These are phyloP conservation scores for Suillus placidus DNA, from an alignment of 768 basidiomycete species.

Conservation along the genomic window DNA sequence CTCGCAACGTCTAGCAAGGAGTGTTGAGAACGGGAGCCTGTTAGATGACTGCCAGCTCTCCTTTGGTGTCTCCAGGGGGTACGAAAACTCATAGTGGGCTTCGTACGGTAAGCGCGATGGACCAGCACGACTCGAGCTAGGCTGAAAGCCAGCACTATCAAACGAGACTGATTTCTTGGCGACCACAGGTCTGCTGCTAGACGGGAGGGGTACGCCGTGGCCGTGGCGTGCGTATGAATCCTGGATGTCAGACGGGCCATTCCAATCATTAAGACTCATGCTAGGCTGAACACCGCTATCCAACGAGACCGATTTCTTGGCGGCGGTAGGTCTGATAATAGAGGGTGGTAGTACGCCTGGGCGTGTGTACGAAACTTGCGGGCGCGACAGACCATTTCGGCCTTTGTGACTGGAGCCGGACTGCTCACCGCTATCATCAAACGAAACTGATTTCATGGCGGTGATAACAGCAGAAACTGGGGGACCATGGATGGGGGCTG, in stretches of 20 bases:
- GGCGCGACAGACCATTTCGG: slow-evolving; percentile 22
- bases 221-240: background rate
- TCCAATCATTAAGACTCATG: background rate
- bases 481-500: background rate
- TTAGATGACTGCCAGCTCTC: slow-evolving; percentile 35
- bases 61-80: slow-evolving; percentile 30
- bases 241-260: background rate
- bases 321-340: background rate
- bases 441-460: slow-evolving; percentile 29
- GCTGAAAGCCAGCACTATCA: slow-evolving; percentile 26
- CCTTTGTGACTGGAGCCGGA: slow-evolving; percentile 21
- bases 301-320: background rate
- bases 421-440: slow-evolving; percentile 26
- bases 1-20: slow-evolving; percentile 9
- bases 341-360: background rate
- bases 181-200: slow-evolving; percentile 33
- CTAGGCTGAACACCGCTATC: background rate
- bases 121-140: slow-evolving; percentile 21
- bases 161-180: slow-evolving; percentile 25
- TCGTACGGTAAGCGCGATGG: slow-evolving; percentile 26
- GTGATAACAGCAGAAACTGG: slow-evolving; percentile 16
- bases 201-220: slow-evolving; percentile 18
- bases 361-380: slow-evolving; percentile 5
- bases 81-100: slow-evolving; percentile 25
- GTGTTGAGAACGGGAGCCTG: slow-evolving; percentile 22